These are phyloP conservation scores for Hypoxylon trugodes DNA, from an alignment of 495 filamentous ascomycete species.

Conservation along the genomic window DNA sequence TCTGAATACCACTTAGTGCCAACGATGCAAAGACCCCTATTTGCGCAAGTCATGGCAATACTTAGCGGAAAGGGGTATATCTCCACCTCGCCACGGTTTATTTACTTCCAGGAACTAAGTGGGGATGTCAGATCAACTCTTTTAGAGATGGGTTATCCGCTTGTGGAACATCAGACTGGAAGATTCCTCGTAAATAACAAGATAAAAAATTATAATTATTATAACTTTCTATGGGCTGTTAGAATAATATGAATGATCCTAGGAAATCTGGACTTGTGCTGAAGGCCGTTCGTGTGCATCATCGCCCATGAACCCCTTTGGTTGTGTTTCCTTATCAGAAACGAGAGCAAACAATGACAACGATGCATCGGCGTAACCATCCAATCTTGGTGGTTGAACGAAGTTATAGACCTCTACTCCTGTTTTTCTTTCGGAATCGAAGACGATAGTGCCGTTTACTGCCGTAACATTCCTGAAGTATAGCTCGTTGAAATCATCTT, in stretches of 20 bases:
- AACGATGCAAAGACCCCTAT: too few species aligned
- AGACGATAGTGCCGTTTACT: constrained; percentile 39
- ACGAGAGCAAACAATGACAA: constrained; percentile 18
- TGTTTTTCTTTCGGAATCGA: constrained; percentile 41
- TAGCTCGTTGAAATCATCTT: constrained; percentile 30
- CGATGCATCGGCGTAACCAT: neutral
- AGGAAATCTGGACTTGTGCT: constrained; percentile 5
- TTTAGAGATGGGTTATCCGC: too few species aligned
- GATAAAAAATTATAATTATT: too few species aligned
- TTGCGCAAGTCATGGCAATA: too few species aligned
- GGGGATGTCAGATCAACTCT: too few species aligned
- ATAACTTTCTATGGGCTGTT: too few species aligned
- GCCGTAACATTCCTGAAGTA: constrained; percentile 47
- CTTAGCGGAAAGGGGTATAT: too few species aligned
- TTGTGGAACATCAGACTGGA: too few species aligned
- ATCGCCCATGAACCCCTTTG: neutral
- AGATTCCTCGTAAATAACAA: too few species aligned
- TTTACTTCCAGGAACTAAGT: too few species aligned
- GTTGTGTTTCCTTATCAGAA: neutral
- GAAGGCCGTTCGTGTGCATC: neutral
- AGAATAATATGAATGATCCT: neutral
- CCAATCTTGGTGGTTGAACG: neutral
- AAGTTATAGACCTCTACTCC: constrained; percentile 15
- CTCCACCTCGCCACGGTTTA: too few species aligned
- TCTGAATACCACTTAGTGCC: too few species aligned